phyloP scores from a whole-genome alignment of 2,329 filamentous ascomycete species.

The Alternaria postmessia region DNA sequence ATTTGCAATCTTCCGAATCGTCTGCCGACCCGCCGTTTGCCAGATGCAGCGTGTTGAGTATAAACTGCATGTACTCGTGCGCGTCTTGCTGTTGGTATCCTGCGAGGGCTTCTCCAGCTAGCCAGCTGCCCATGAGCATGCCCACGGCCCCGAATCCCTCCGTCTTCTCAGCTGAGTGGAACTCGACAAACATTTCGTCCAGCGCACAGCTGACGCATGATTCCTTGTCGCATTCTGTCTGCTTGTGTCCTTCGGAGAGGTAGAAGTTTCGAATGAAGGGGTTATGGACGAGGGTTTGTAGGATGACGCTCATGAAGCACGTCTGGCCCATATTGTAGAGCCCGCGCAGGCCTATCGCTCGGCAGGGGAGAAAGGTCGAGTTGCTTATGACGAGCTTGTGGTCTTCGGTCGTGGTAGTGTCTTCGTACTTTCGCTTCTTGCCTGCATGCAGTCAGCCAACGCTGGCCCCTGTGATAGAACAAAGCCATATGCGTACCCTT shows the following conservation, averaged over 20 bases:
- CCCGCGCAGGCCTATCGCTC: conserved; percentile 85
- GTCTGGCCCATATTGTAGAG: conserved; percentile 99
- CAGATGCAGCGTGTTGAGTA: conserved; percentile 87
- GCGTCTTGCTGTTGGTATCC: conserved; percentile 97
- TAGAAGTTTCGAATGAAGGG: conserved; percentile 92
- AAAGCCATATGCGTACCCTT: conserved; percentile 63
- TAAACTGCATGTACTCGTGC: conserved; percentile 95
- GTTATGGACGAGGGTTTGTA: conserved; percentile 94
- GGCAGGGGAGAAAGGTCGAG: conserved; percentile 80
- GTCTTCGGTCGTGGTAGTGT: conserved; percentile 70
- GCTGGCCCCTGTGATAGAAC: not conserved
- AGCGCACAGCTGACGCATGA: conserved; percentile 68
- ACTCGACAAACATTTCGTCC: conserved; percentile 70
- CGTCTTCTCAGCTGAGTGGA: conserved; percentile 75
- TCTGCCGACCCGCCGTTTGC: conserved; percentile 69
- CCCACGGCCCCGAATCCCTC: conserved; percentile 91
- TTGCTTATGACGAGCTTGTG: conserved; percentile 80
- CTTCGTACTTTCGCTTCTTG: conserved; percentile 79
- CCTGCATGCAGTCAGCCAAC: conserved; percentile 45
- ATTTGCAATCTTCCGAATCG: conserved; percentile 69
- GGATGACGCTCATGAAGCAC: conserved; percentile 96
- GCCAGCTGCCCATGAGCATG: conserved; percentile 89
- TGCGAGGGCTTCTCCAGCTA: conserved; percentile 72
- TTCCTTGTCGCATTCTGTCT: conserved; percentile 70
- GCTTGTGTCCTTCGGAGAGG: conserved; percentile 86